Percentiles rank a stretch among this genome's conserved stretches.
Evolutionary conservation across 106 monocot genomes (phyloP).

Genomic region (Apostasia shenzhenica): DNA sequence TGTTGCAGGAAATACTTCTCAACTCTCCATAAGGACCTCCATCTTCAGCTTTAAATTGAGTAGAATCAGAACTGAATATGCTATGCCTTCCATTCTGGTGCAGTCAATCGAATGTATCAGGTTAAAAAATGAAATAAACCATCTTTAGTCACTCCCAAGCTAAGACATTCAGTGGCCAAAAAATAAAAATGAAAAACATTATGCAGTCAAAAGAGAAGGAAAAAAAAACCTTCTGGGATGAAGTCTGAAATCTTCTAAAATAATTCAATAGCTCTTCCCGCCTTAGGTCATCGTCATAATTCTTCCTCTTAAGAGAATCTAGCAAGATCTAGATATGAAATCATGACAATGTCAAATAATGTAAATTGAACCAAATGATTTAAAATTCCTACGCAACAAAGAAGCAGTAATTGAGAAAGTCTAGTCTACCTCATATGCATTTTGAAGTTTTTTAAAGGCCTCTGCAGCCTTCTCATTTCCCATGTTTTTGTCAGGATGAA

Average conservation of each 20-base stretch:
- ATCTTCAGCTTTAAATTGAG: constrained; percentile 49
- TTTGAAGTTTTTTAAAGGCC: constrained; percentile 99
- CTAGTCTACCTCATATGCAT: constrained; percentile 84
- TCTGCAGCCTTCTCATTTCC: constrained; percentile 94
- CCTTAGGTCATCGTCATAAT: constrained; percentile 92
- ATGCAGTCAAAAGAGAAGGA: constrained; percentile 1
- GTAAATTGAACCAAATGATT: background rate
- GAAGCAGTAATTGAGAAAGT: background rate
- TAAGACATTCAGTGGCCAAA: too few species aligned
- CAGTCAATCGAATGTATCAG: background rate
- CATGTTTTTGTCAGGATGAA: constrained; percentile 97
- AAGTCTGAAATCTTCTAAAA: constrained; percentile 68
- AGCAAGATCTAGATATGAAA: constrained; percentile 62
- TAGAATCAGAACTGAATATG: constrained; percentile 43
- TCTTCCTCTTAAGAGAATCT: constrained; percentile 86
- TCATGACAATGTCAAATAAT: constrained; percentile 1
- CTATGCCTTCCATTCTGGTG: constrained; percentile 62
- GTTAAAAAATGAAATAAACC: background rate
- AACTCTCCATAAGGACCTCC: constrained; percentile 45
- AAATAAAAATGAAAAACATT: background rate
- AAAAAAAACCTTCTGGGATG: constrained; percentile 51
- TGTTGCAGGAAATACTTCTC: constrained; percentile 92
- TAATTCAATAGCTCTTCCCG: constrained; percentile 85
- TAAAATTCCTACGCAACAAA: background rate
- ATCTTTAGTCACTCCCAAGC: too few species aligned